Conservation (phyloP, 1,139 yeast genomes). For the Diutina sp. region DNA sequence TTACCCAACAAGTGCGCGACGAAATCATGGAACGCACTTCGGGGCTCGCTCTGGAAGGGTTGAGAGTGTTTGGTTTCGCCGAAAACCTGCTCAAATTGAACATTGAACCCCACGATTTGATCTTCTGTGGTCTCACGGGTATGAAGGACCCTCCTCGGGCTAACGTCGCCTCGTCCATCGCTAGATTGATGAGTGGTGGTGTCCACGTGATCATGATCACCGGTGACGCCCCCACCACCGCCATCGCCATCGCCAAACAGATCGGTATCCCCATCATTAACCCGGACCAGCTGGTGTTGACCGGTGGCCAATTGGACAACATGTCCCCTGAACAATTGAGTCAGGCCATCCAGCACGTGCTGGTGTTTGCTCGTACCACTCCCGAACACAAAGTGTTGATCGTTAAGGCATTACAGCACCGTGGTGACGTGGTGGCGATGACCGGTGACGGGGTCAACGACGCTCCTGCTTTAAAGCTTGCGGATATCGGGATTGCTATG, state of each 20-base stretch:
- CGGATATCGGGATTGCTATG: conserved; percentile 97
- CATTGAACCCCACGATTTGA: conserved; percentile 40
- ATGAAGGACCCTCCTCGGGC: conserved; percentile 97
- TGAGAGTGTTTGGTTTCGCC: conserved; percentile 79
- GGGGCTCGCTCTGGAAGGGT: conserved; percentile 66
- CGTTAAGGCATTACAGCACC: conserved; percentile 78
- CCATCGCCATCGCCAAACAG: conserved; percentile 76
- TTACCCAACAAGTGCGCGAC: conserved; percentile 37
- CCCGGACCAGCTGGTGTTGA: conserved; percentile 49
- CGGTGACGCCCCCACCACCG: conserved; percentile 94
- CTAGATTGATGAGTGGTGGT: conserved; percentile 74
- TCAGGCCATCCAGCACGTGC: conserved; percentile 64
- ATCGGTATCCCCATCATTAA: conserved; percentile 80
- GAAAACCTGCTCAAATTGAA: conserved; percentile 24
- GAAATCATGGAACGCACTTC: conserved; percentile 44
- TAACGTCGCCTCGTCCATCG: conserved; percentile 60
- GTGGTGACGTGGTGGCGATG: conserved; percentile 97
- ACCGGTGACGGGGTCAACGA: conserved; percentile 99
- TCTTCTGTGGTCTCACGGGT: conserved; percentile 77
- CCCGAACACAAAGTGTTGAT: conserved; percentile 92
- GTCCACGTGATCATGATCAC: conserved; percentile 96
- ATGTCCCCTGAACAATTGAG: conserved; percentile 61
- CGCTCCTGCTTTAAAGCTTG: conserved; percentile 96
- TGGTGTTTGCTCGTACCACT: conserved; percentile 91
- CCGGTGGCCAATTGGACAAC: conserved; percentile 70